Conservation (phyloP, 208 protist genomes). For the Leptomonas seymouri region DNA sequence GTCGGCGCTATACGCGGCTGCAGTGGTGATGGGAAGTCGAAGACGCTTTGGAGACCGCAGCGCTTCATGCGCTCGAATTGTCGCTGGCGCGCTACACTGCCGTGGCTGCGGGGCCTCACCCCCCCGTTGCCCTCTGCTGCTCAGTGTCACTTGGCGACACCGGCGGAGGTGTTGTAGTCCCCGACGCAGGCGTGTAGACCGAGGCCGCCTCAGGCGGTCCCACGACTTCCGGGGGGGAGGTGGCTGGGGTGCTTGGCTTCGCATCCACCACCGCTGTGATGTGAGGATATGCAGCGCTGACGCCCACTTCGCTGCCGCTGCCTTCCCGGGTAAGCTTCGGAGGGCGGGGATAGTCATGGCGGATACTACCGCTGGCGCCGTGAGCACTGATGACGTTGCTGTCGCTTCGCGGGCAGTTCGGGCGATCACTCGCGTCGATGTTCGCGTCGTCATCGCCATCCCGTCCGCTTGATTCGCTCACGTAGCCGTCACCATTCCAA, state of each 20-base stretch:
- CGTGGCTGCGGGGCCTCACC: too few relatives aligned
- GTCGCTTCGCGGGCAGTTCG: background rate
- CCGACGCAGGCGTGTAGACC: too few relatives aligned
- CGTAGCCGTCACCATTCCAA: conserved; percentile 7
- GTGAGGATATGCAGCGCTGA: background rate
- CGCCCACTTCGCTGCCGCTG: background rate
- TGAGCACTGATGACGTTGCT: background rate
- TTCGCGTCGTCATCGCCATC: background rate
- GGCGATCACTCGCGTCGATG: background rate
- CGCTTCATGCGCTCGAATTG: too few relatives aligned
- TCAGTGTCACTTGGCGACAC: too few relatives aligned
- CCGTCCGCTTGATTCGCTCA: background rate
- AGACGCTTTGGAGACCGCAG: background rate
- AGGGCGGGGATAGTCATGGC: background rate
- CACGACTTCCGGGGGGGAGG: too few relatives aligned
- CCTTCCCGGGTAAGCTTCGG: background rate
- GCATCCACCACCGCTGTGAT: background rate
- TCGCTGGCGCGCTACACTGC: too few relatives aligned
- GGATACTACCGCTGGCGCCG: background rate
- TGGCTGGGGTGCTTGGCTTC: background rate
- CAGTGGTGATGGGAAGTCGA: background rate
- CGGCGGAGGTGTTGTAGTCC: too few relatives aligned
- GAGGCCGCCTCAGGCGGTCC: too few relatives aligned
- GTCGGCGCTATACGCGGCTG: background rate
- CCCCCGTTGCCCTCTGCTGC: too few relatives aligned